phyloP scores from a whole-genome alignment of 2,329 filamentous ascomycete species.

The Herpotrichia juniperi region DNA sequence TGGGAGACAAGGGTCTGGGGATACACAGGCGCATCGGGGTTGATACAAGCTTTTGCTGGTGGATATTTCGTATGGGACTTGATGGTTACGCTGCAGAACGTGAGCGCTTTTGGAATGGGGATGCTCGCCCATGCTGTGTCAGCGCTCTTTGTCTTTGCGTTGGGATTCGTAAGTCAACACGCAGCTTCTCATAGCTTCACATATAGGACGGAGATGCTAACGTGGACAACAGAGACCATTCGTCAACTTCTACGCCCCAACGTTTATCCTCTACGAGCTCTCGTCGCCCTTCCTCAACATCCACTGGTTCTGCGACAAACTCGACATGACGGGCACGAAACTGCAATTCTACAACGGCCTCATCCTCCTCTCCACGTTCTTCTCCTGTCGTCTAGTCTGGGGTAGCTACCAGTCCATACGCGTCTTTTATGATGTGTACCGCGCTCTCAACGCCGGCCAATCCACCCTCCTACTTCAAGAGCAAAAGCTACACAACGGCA shows the following conservation, averaged over 20 bases:
- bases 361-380: conserved; percentile 74
- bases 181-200: background rate
- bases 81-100: conserved; percentile 68
- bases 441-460: conserved; percentile 41
- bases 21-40: conserved; percentile 73
- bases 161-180: conserved; percentile 73
- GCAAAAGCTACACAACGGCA: conserved; percentile 31
- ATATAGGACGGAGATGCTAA: conserved; percentile 12
- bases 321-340: conserved; percentile 76
- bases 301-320: conserved; percentile 92
- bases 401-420: conserved; percentile 72
- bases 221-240: conserved; percentile 69
- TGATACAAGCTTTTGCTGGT: conserved; percentile 77
- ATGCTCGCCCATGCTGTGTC: conserved; percentile 78
- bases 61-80: conserved; percentile 90
- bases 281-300: conserved; percentile 85
- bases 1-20: conserved; percentile 75
- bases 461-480: conserved; percentile 32
- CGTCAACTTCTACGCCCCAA: conserved; percentile 79
- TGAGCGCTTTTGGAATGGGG: conserved; percentile 76
- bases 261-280: conserved; percentile 87
- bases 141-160: conserved; percentile 74
- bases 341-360: conserved; percentile 81
- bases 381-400: conserved; percentile 77
- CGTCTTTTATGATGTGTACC: conserved; percentile 71